Evolutionary conservation across 2,329 filamentous ascomycete species (phyloP), one percentile per base, ranked within the genome.

Genomic region (Pseudofabraea citricarpa): DNA sequence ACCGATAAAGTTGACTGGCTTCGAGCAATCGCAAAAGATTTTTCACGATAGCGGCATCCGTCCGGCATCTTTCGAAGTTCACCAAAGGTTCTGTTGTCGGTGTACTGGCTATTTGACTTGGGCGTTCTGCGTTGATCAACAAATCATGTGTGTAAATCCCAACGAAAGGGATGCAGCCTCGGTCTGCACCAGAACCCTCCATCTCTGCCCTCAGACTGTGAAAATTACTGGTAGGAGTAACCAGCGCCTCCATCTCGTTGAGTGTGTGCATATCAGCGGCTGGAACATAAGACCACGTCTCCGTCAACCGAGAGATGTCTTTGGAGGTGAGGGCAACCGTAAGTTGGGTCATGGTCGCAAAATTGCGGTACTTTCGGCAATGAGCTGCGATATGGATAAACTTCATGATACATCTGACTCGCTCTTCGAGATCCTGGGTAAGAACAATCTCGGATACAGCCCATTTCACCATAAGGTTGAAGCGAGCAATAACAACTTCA

Each of bases 381-480:
- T 90, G 84, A 2, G 75, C 74, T 3, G 87, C 87, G 51, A 91
- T 87, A 66, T 91, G 87, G 46, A 93, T 87, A 60, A 77, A 85
- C 64, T 93, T 91, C 63, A 86, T 81, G 50, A 93, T 79, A 60
- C 83, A 88, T 27, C 82, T 73, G 18, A 85, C 85, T 41, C 87
- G 76, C 64, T 93, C 87, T 48, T 83, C 79, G 9, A 83, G 65
- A 44, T 82, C 70, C 51, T 83, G 77, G 0, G 86, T 93, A 37
- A 93, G 72, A 7, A 93, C 76, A 51, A 86, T 78, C 62, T 91
- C 85, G 1, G 87, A 91, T 21, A 90, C 77, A 21, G 81, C 83
- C 87, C 87, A 93, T 62, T 91, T 91, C 48, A 90, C 87, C 69
- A 91, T 86, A 50, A 93, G 79, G 62, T 93, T 93, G 70, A 93